Percentiles rank a stretch among this genome's conserved stretches.
Evolutionary conservation across 2,329 filamentous ascomycete genomes (phyloP).

Genomic region (Thielaviopsis punctulata): DNA sequence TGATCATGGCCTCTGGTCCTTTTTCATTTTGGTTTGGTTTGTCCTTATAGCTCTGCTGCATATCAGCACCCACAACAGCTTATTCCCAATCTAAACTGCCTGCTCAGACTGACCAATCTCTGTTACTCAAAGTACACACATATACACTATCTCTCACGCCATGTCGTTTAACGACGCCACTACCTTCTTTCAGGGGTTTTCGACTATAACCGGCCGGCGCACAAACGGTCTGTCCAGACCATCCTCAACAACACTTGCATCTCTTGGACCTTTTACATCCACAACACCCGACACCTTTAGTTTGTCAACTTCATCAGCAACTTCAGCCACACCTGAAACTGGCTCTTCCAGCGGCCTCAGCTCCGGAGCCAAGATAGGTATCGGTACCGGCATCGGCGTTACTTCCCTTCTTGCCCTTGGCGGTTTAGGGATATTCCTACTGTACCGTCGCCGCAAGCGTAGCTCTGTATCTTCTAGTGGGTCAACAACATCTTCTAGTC

Average conservation of each 20-base stretch:
- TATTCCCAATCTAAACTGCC: background rate
- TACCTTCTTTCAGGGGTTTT: background rate
- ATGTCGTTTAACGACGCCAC: background rate
- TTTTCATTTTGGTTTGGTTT: background rate
- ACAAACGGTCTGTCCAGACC: background rate
- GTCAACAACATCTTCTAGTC: background rate
- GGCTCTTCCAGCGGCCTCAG: background rate
- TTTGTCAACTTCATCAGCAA: background rate
- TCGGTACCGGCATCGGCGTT: background rate
- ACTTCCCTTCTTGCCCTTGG: background rate
- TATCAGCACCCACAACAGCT: background rate
- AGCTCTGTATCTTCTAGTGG: background rate
- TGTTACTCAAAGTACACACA: background rate
- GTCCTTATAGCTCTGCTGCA: background rate
- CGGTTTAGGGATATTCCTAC: background rate
- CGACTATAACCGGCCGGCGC: background rate
- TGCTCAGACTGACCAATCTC: no score
- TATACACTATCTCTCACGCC: background rate
- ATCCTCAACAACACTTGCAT: no score
- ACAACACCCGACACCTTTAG: background rate
- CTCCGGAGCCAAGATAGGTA: slow-evolving; percentile 3
- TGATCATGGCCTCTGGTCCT: background rate
- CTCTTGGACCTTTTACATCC: no score
- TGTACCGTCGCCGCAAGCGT: background rate
- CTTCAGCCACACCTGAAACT: background rate